Evolutionary conservation across 2,329 filamentous ascomycete genomes (phyloP).

Genomic region (Fusarium chuoi): DNA sequence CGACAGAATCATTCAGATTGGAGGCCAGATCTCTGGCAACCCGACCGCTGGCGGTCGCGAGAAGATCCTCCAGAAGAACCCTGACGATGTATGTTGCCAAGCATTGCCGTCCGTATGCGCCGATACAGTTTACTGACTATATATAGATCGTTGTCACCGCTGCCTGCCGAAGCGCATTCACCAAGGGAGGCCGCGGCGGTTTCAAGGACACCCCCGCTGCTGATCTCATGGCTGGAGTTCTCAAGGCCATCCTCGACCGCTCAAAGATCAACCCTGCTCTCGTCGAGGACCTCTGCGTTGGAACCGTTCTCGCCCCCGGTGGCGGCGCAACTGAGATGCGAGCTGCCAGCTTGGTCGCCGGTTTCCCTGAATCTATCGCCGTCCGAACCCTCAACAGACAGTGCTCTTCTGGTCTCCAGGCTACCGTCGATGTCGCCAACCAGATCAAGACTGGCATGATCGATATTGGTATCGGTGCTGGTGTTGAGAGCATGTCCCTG

Average conservation of each 20-base stretch:
- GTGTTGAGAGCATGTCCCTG: constrained; percentile 94
- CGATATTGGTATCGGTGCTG: constrained; percentile 91
- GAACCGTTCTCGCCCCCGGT: constrained; percentile 89
- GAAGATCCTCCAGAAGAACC: constrained; percentile 71
- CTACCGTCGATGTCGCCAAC: constrained; percentile 93
- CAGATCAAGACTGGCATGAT: constrained; percentile 93
- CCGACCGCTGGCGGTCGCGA: constrained; percentile 62
- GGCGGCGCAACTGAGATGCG: constrained; percentile 98
- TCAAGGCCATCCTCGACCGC: constrained; percentile 83
- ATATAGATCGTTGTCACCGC: constrained; percentile 87
- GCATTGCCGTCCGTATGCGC: not conserved
- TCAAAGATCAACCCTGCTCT: constrained; percentile 88
- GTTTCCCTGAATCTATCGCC: constrained; percentile 86
- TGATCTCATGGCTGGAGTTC: constrained; percentile 85
- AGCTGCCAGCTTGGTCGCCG: constrained; percentile 88
- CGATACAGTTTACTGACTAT: not conserved
- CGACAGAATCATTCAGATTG: constrained; percentile 69
- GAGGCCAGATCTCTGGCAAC: constrained; percentile 71
- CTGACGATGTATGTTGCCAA: constrained; percentile 67
- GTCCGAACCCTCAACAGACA: constrained; percentile 92
- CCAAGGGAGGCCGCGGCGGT: constrained; percentile 89
- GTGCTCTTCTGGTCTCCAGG: constrained; percentile 92
- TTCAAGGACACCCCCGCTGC: constrained; percentile 95
- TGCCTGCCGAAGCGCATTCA: constrained; percentile 90
- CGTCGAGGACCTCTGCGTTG: constrained; percentile 93